Percentiles rank a stretch among this genome's conserved stretches.
Evolutionary conservation across 2,329 filamentous ascomycete genomes (phyloP).

Genomic region (Paecilomyces fulvus): DNA sequence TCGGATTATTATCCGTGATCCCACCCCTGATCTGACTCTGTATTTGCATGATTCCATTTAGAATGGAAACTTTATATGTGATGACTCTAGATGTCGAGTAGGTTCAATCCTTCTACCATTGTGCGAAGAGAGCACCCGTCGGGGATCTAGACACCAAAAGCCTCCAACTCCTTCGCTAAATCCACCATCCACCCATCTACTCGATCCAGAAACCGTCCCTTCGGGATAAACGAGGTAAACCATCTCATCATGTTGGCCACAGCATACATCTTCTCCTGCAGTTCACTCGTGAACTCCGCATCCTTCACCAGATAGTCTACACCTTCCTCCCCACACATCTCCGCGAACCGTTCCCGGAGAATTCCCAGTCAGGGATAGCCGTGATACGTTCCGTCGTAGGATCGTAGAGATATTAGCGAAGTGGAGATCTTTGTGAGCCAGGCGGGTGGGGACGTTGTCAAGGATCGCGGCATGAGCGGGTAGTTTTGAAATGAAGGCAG

Average conservation of each 20-base stretch:
- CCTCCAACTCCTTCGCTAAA: slow-evolving; percentile 10
- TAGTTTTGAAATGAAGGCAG: slow-evolving; percentile 11
- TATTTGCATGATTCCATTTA: too few relatives aligned
- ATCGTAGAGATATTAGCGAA: slow-evolving; percentile 32
- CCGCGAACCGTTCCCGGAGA: slow-evolving; percentile 21
- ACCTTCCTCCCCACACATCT: slow-evolving; percentile 11
- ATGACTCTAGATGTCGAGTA: too few relatives aligned
- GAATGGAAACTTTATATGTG: too few relatives aligned
- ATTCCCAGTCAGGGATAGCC: slow-evolving; percentile 32
- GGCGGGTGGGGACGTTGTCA: slow-evolving; percentile 13
- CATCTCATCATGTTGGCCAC: slow-evolving; percentile 19
- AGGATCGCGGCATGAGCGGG: slow-evolving; percentile 5
- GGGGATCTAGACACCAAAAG: slow-evolving; percentile 1
- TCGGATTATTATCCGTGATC: too few relatives aligned
- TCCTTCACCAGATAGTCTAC: slow-evolving; percentile 7
- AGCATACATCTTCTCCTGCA: slow-evolving; percentile 19
- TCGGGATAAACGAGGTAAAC: slow-evolving; percentile 21
- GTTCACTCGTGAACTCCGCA: slow-evolving; percentile 4
- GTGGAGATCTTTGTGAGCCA: slow-evolving; percentile 33
- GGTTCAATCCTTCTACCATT: too few relatives aligned
- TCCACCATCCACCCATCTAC: slow-evolving; percentile 12
- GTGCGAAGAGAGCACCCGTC: too few relatives aligned
- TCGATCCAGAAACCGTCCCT: slow-evolving; percentile 13
- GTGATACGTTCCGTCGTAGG: slow-evolving; percentile 17
- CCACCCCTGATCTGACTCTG: too few relatives aligned